phyloP scores from a whole-genome alignment of 805 yeast species.

The Metschnikowia similis region DNA sequence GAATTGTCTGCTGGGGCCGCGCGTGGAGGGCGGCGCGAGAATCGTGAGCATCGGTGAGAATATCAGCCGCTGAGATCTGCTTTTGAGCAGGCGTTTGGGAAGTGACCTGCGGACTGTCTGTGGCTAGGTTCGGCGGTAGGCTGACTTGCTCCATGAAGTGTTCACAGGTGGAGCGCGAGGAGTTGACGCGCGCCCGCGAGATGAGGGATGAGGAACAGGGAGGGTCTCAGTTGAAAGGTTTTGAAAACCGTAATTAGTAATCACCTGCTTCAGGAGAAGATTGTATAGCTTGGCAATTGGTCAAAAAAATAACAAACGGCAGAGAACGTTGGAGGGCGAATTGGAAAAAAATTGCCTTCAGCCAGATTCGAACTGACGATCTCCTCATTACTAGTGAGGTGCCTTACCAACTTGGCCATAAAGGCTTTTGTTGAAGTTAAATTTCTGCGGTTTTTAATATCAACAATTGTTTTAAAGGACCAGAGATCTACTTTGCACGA shows the following conservation, averaged over 20 bases:
- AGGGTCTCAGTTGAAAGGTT: no score
- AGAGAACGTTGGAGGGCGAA: no score
- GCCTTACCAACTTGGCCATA: constrained; percentile 20
- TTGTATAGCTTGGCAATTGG: no score
- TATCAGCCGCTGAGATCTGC: constrained; percentile 63
- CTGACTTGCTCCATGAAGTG: constrained; percentile 7
- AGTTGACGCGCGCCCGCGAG: background rate
- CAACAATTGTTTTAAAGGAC: no score
- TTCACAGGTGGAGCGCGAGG: background rate
- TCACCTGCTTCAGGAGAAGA: no score
- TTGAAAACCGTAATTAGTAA: no score
- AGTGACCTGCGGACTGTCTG: background rate
- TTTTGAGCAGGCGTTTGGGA: constrained; percentile 31
- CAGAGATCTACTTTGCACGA: no score
- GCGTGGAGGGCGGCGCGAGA: constrained; percentile 35
- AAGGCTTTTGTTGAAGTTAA: constrained; percentile 7
- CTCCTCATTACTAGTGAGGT: no score
- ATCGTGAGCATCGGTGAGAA: constrained; percentile 59
- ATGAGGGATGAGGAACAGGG: no score
- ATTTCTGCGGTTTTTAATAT: no score
- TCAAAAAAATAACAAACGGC: no score
- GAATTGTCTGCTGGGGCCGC: constrained; percentile 46
- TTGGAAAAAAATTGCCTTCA: constrained; percentile 14
- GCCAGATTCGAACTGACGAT: constrained; percentile 10
- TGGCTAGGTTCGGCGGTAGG: constrained; percentile 15